These are phyloP conservation scores for Ceratocystis cubensis DNA, from an alignment of 2,329 filamentous ascomycete species.

Conservation along the genomic window DNA sequence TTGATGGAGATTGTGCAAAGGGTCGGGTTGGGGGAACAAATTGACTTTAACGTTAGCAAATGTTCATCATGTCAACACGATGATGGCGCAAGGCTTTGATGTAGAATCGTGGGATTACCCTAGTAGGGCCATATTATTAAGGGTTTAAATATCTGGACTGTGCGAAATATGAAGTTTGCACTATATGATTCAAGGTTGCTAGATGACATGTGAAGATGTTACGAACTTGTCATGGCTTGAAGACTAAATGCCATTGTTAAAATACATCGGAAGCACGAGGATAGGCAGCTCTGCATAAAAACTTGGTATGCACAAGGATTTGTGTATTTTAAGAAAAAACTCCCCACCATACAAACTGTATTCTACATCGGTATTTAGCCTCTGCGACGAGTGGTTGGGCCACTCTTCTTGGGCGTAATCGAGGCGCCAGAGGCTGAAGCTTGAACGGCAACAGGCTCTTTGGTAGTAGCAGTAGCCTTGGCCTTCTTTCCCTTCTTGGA, in stretches of 20 bases:
- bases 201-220: neutral
- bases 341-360: neutral
- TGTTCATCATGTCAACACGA: neutral
- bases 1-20: too few species aligned
- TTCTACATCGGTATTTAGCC: slow-evolving; percentile 26
- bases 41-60: too few species aligned
- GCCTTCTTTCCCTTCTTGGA: slow-evolving; percentile 33
- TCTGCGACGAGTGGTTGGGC: slow-evolving; percentile 34
- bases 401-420: slow-evolving; percentile 31
- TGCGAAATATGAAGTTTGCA: neutral
- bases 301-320: neutral
- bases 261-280: neutral
- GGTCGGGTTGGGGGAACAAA: too few species aligned
- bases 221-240: neutral
- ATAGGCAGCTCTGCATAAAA: neutral
- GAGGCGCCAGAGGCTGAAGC: slow-evolving; percentile 26
- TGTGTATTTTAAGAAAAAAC: neutral
- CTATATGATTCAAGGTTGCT: neutral
- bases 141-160: neutral
- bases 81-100: slow-evolving; percentile 11
- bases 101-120: neutral
- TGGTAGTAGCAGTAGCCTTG: slow-evolving; percentile 23
- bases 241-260: too few species aligned
- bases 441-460: slow-evolving; percentile 21
- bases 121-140: neutral